phyloP scores from a whole-genome alignment of 1,139 yeast species.

The Protomyces arabidopsidicola region DNA sequence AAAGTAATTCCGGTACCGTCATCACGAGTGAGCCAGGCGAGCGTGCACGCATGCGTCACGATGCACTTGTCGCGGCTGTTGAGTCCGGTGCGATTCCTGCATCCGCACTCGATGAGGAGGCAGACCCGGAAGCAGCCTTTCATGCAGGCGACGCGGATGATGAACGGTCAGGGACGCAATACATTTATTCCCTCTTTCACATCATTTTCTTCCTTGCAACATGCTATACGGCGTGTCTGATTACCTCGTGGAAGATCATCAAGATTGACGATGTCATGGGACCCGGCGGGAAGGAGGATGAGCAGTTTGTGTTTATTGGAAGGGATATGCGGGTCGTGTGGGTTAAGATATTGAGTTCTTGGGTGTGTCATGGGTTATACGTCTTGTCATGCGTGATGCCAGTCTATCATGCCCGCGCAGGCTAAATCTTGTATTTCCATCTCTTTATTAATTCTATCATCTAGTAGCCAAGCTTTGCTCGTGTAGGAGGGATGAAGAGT shows the following conservation, averaged over 20 bases:
- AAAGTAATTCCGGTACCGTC: slow-evolving; percentile 33
- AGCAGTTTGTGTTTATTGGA: slow-evolving; percentile 94
- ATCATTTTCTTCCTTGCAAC: slow-evolving; percentile 90
- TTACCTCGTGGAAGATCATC: slow-evolving; percentile 49
- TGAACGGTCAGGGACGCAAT: slow-evolving; percentile 42
- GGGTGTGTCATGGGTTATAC: slow-evolving; percentile 83
- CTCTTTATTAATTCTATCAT: not conserved
- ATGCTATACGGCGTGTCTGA: slow-evolving; percentile 89
- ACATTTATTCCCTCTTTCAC: slow-evolving; percentile 70
- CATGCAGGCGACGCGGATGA: slow-evolving; percentile 48
- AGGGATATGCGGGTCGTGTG: slow-evolving; percentile 92
- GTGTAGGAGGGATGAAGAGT: slow-evolving; percentile 4
- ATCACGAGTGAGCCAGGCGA: slow-evolving; percentile 54
- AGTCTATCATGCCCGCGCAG: slow-evolving; percentile 1
- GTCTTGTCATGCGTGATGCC: slow-evolving; percentile 35
- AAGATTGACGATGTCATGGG: slow-evolving; percentile 16
- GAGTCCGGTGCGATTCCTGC: slow-evolving; percentile 87
- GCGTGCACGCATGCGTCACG: slow-evolving; percentile 72
- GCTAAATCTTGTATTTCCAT: not conserved
- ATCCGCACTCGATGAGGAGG: slow-evolving; percentile 70
- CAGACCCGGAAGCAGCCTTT: slow-evolving; percentile 36
- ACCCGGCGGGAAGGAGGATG: slow-evolving; percentile 55
- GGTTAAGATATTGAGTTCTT: slow-evolving; percentile 87
- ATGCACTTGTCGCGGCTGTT: slow-evolving; percentile 88
- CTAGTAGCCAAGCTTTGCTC: slow-evolving; percentile 10